A percentile compares a stretch with the other conserved stretches of the same genome.
Conservation (phyloP, 805 yeast species). For the Candida rishiriensis region DNA sequence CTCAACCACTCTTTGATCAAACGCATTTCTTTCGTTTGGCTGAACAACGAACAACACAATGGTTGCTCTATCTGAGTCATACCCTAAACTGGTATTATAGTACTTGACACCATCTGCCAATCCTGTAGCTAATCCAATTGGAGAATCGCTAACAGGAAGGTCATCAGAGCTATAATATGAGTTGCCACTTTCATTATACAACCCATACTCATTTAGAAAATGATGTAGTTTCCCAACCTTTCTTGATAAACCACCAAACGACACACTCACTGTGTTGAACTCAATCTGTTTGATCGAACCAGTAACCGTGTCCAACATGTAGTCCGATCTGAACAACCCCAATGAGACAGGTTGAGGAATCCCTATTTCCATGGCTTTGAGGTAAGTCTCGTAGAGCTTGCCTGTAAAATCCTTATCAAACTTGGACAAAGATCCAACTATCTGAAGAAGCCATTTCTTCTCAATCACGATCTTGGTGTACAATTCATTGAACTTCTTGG, state of each 20-base stretch:
- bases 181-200: slow-evolving; percentile 40
- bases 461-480: slow-evolving; percentile 65
- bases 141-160: slow-evolving; percentile 64
- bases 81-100: slow-evolving; percentile 37
- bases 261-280: slow-evolving; percentile 92
- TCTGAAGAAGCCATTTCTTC: slow-evolving; percentile 56
- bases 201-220: slow-evolving; percentile 55
- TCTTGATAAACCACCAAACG: slow-evolving; percentile 86
- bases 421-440: slow-evolving; percentile 48
- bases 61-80: slow-evolving; percentile 31
- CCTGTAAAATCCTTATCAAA: slow-evolving; percentile 81
- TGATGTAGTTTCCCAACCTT: slow-evolving; percentile 75
- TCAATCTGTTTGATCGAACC: slow-evolving; percentile 84
- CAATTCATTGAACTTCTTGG: slow-evolving; percentile 63
- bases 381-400: slow-evolving; percentile 58
- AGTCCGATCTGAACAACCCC: slow-evolving; percentile 89
- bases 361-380: slow-evolving; percentile 42
- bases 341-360: slow-evolving; percentile 63
- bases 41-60: slow-evolving; percentile 77
- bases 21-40: slow-evolving; percentile 79
- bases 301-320: slow-evolving; percentile 57
- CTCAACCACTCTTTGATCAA: slow-evolving; percentile 87
- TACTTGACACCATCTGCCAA: slow-evolving; percentile 59
- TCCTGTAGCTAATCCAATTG: slow-evolving; percentile 58
- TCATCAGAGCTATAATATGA: slow-evolving; percentile 43